Evolutionary conservation across 2,329 filamentous ascomycete genomes (phyloP).

Genomic region (Fusarium liriodendri): DNA sequence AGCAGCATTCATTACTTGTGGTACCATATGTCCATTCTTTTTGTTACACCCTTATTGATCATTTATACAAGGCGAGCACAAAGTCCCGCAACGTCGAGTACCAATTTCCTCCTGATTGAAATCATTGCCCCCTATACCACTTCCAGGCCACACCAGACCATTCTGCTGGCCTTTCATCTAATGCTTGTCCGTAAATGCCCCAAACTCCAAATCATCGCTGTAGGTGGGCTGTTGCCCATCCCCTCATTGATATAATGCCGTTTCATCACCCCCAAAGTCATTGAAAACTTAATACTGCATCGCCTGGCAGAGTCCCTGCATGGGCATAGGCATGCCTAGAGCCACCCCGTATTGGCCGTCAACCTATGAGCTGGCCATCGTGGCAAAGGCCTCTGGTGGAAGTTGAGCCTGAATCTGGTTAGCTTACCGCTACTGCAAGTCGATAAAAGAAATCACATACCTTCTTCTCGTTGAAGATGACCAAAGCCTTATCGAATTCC

Average conservation of each 20-base stretch:
- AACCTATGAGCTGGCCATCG: slow-evolving; percentile 25
- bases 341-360: slow-evolving; percentile 1
- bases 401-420: slow-evolving; percentile 54
- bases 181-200: slow-evolving; percentile 24
- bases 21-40: slow-evolving; percentile 26
- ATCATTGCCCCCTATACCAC: not conserved
- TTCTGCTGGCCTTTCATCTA: slow-evolving; percentile 9
- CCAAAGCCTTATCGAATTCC: slow-evolving; percentile 80
- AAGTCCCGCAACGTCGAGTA: not conserved
- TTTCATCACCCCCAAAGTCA: not conserved
- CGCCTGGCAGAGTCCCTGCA: not conserved
- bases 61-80: slow-evolving; percentile 30
- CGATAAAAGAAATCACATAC: slow-evolving; percentile 55
- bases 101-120: slow-evolving; percentile 12
- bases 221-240: slow-evolving; percentile 6
- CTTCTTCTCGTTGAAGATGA: slow-evolving; percentile 81
- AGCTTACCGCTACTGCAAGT: slow-evolving; percentile 2
- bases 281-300: slow-evolving; percentile 4
- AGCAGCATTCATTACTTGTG: not conserved
- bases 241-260: slow-evolving; percentile 4
- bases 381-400: slow-evolving; percentile 60
- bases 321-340: not conserved
- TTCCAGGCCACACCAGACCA: not conserved
- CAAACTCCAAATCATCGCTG: slow-evolving; percentile 42
- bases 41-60: slow-evolving; percentile 25